These are phyloP conservation scores for Mucor velutinosus DNA, from an alignment of 371 early-diverging fungal genomes.

Conservation along the genomic window DNA sequence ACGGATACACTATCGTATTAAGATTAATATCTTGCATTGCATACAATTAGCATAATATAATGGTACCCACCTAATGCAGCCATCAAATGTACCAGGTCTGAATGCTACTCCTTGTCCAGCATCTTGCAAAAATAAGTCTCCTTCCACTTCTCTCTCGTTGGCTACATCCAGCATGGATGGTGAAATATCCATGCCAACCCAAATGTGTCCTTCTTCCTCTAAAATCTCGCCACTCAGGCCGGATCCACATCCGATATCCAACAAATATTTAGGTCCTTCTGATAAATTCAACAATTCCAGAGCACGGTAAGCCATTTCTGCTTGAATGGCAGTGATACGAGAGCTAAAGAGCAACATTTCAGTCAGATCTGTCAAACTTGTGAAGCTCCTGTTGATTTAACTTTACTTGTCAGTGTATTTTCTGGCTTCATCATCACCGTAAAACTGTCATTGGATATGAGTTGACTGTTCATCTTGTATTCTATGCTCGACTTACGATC, in stretches of 20 bases:
- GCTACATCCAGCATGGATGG: constrained; percentile 91
- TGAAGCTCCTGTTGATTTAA: not conserved
- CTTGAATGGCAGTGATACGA: constrained; percentile 91
- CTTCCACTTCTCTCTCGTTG: constrained; percentile 82
- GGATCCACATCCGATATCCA: constrained; percentile 57
- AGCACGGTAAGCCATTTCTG: constrained; percentile 91
- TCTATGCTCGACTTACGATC: constrained; percentile 63
- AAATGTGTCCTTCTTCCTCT: constrained; percentile 90
- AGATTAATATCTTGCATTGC: not conserved
- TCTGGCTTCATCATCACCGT: constrained; percentile 88
- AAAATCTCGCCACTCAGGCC: constrained; percentile 92
- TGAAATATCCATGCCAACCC: constrained; percentile 98
- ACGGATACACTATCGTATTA: constrained; percentile 81
- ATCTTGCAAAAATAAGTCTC: constrained; percentile 94
- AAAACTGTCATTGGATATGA: constrained; percentile 58
- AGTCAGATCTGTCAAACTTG: not conserved
- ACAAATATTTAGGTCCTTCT: constrained; percentile 67
- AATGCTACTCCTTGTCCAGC: constrained; percentile 96
- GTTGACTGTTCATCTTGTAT: constrained; percentile 13
- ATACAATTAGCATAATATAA: not conserved
- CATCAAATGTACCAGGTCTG: constrained; percentile 98
- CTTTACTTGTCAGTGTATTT: constrained; percentile 94
- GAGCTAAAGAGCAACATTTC: constrained; percentile 54
- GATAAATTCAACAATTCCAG: constrained; percentile 89
- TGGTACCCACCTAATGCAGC: constrained; percentile 77